Evolutionary conservation across 768 basidiomycete species (phyloP), one percentile per base, ranked within the genome.

Genomic region (Royoungia palumana): DNA sequence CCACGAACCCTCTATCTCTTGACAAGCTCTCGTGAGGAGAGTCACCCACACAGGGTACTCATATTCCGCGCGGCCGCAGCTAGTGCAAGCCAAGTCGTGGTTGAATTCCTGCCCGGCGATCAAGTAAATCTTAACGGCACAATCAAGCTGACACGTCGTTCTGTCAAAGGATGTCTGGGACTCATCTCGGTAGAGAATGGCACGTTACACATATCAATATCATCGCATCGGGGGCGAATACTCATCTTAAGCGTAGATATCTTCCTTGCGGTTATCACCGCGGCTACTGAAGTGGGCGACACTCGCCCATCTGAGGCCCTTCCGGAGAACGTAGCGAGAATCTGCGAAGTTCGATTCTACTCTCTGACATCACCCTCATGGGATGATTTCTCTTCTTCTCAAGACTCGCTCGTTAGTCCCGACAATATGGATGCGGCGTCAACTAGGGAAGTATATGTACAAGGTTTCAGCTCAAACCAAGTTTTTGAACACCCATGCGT

Each of bases 271-370:
- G 74, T 94, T 35, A 76, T 95, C 45, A 84, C 85, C 6, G 79
- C 84, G 36, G 81, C 89, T 4, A 84, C 80, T 16, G 85, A 88
- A 61, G 70, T 92, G 35, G 90, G 87, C 38, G 82, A 84, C 61
- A 81, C 83, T 38, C 74, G 83, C 51, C 78, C 83, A 53, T 78
- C 82, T 37, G 73, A 78, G 51, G 66, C 75, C 51, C 50, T 63
- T 8, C 73, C 83, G 12, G 83, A 89, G 67, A 79, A 80, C 20
- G 84, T 94, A 14, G 83, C 83, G 10, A 85, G 83, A 52, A 94
- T 99, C 47, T 83, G 94, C 52, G 84, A 89, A 61, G 92, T 96
- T 45, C 83, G 77, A 36, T 98, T 97, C 72, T 93, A 83, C 71
- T 89, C 89, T 58, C 70, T 99, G 56, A 87, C 85, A 10, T 87